Evolutionary conservation across 1,139 yeast species (phyloP).

Genomic region (Yamadazyma oceani): DNA sequence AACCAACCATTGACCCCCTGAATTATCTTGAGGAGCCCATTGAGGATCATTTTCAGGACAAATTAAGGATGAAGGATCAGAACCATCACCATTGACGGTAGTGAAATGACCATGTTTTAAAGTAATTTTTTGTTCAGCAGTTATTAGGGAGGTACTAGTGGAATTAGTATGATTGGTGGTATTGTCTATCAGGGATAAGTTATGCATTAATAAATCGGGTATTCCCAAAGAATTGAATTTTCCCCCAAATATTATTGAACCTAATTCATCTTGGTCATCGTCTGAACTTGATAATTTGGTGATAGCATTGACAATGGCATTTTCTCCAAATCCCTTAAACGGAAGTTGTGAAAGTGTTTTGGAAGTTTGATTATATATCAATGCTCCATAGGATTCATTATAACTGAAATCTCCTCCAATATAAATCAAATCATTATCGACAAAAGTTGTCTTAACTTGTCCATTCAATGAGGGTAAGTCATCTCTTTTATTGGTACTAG

Average conservation of each 20-base stretch:
- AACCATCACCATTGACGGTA: constrained; percentile 49
- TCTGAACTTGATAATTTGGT: constrained; percentile 39
- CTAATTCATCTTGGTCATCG: constrained; percentile 24
- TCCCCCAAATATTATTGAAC: constrained; percentile 79
- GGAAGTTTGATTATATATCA: constrained; percentile 58
- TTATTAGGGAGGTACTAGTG: constrained; percentile 39
- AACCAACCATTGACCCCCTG: constrained; percentile 71
- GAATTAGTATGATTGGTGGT: constrained; percentile 26
- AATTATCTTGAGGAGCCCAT: constrained; percentile 57
- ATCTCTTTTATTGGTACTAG: constrained; percentile 23
- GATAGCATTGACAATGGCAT: constrained; percentile 66
- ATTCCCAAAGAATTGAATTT: constrained; percentile 63
- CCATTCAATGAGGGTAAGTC: constrained; percentile 40
- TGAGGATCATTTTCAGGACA: constrained; percentile 55
- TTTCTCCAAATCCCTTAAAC: constrained; percentile 74
- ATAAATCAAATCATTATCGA: constrained; percentile 54
- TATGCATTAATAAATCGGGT: constrained; percentile 41
- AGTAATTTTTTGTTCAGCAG: constrained; percentile 68
- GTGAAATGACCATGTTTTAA: constrained; percentile 61
- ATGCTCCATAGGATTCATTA: constrained; percentile 59
- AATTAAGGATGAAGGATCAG: constrained; percentile 40
- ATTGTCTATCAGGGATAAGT: constrained; percentile 24
- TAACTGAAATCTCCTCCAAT: constrained; percentile 78
- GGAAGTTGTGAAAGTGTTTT: constrained; percentile 50
- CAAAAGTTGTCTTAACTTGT: constrained; percentile 48